Percentiles rank a stretch among this genome's conserved stretches.
phyloP scores from a whole-genome alignment of 2,329 filamentous ascomycete species.

The Pseudophaeomoniella oleicola region DNA sequence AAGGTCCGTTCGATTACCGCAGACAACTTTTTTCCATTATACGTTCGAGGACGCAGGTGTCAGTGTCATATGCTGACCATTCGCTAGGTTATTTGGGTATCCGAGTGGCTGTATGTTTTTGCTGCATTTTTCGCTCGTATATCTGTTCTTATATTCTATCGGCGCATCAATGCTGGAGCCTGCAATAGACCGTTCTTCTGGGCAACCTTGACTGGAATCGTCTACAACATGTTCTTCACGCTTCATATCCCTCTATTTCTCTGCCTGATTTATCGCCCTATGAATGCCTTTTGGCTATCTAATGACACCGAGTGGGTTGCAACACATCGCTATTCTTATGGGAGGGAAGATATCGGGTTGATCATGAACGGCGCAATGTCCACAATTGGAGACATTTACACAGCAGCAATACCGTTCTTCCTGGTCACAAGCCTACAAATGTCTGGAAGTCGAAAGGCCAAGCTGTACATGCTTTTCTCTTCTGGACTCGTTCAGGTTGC shows the following conservation, averaged over 20 bases:
- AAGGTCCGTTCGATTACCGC: too few species aligned
- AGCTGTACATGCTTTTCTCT: conserved; percentile 10
- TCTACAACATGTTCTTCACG: conserved; percentile 11
- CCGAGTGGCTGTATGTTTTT: conserved; percentile 7
- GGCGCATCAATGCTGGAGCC: conserved; percentile 9
- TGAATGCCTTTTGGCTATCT: conserved; percentile 11
- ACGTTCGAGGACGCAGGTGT: too few species aligned
- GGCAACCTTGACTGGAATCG: conserved; percentile 12
- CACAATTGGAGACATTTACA: conserved; percentile 12
- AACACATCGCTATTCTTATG: conserved; percentile 7
- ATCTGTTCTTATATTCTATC: conserved; percentile 13
- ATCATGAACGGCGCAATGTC: conserved; percentile 8
- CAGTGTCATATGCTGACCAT: too few species aligned
- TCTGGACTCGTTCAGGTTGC: conserved; percentile 11
- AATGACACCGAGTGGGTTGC: conserved; percentile 8
- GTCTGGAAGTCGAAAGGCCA: conserved; percentile 8
- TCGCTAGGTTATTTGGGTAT: conserved; percentile 8
- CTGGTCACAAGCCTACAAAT: conserved; percentile 9
- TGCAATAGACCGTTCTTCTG: conserved; percentile 9
- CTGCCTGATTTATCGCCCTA: conserved; percentile 8
- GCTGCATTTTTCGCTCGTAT: conserved; percentile 8
- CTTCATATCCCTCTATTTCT: conserved; percentile 8
- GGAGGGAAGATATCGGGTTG: conserved; percentile 6
- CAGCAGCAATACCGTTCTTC: conserved; percentile 9
- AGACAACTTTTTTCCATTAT: too few species aligned